phyloP scores from a whole-genome alignment of 495 filamentous ascomycete species.

The Penicillium coprophilum region DNA sequence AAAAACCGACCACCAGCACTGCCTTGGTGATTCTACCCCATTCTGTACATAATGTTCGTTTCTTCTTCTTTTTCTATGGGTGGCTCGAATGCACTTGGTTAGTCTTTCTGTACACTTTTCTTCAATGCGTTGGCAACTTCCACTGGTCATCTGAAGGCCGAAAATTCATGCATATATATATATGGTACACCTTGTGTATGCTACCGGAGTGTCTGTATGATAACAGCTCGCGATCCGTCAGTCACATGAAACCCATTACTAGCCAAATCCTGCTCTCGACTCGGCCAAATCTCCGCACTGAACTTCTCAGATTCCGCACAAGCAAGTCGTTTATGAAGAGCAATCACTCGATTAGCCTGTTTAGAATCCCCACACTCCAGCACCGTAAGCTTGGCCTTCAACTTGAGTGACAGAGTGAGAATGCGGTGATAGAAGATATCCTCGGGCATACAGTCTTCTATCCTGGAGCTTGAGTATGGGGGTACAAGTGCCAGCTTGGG shows the following conservation, averaged over 20 bases:
- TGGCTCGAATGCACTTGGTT: slow-evolving; percentile 1
- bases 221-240: slow-evolving; percentile 29
- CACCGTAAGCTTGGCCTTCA: slow-evolving; percentile 30
- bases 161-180: slow-evolving; percentile 1
- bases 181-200: background rate
- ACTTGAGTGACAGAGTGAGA: slow-evolving; percentile 21
- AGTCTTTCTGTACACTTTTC: background rate
- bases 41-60: slow-evolving; percentile 9
- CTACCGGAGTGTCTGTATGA: slow-evolving; percentile 16
- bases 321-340: slow-evolving; percentile 18
- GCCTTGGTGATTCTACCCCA: background rate
- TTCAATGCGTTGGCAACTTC: background rate
- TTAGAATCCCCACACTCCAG: slow-evolving; percentile 40
- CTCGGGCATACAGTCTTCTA: slow-evolving; percentile 18
- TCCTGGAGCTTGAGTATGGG: slow-evolving; percentile 12
- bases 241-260: slow-evolving; percentile 24
- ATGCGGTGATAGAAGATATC: slow-evolving; percentile 45
- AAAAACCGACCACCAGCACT: background rate
- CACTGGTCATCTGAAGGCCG: background rate
- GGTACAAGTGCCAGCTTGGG: slow-evolving; percentile 78
- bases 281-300: slow-evolving; percentile 23
- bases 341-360: slow-evolving; percentile 37
- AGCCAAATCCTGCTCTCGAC: slow-evolving; percentile 15
- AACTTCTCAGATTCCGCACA: slow-evolving; percentile 1
- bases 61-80: background rate